These are phyloP conservation scores for Diaporthe sp. DNA, from an alignment of 2,329 filamentous ascomycete species.

Conservation along the genomic window DNA sequence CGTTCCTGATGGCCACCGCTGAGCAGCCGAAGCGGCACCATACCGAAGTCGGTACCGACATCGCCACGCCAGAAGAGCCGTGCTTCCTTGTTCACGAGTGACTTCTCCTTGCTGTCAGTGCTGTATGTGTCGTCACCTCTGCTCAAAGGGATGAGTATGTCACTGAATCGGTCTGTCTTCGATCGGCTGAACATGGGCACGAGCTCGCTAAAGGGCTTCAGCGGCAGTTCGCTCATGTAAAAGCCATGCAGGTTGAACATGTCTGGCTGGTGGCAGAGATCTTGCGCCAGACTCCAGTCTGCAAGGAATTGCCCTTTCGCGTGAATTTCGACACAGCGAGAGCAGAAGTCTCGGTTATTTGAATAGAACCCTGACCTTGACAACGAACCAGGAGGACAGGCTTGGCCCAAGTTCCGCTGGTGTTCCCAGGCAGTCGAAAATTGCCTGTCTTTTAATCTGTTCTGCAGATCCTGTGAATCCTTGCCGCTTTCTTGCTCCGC, in stretches of 20 bases:
- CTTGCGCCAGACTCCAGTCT: conserved; percentile 75
- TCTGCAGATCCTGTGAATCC: background rate
- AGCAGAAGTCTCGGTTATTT: conserved; percentile 76
- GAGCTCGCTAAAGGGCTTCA: conserved; percentile 74
- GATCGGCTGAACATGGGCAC: conserved; percentile 83
- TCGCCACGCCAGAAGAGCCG: conserved; percentile 82
- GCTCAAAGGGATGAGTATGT: conserved; percentile 80
- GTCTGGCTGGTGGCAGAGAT: conserved; percentile 84
- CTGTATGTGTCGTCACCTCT: conserved; percentile 54
- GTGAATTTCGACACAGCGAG: conserved; percentile 73
- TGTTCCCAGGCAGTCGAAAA: conserved; percentile 44
- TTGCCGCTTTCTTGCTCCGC: conserved; percentile 42
- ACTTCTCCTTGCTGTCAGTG: conserved; percentile 61
- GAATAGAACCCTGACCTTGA: conserved; percentile 72
- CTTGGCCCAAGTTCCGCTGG: conserved; percentile 49
- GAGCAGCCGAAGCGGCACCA: conserved; percentile 65
- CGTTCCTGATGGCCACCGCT: conserved; percentile 79
- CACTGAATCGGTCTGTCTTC: conserved; percentile 79
- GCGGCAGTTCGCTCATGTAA: conserved; percentile 74
- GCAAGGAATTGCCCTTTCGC: conserved; percentile 76
- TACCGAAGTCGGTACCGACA: conserved; percentile 66
- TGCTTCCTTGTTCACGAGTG: conserved; percentile 74
- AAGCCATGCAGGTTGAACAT: conserved; percentile 81
- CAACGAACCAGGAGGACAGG: conserved; percentile 75
- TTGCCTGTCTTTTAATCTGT: conserved; percentile 17